Conservation (phyloP, 257 asterid genomes). For the Echites panduratus region DNA sequence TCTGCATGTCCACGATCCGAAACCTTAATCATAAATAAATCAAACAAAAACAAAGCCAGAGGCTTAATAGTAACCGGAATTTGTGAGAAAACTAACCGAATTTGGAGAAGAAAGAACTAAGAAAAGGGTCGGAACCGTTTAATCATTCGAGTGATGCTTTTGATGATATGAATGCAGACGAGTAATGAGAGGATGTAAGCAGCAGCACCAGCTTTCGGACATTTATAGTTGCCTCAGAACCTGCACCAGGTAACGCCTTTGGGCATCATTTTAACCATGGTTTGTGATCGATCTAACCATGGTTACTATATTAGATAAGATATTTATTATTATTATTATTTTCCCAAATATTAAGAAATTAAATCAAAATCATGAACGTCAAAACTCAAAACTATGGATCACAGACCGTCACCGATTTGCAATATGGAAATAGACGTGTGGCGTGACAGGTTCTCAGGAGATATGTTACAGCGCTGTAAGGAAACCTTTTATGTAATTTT, state of each 20-base stretch:
- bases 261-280: constrained; percentile 10
- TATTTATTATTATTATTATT: background rate
- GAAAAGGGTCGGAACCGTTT: background rate
- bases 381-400: background rate
- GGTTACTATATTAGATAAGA: constrained; percentile 9
- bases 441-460: no score
- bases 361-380: background rate
- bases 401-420: no score
- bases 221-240: constrained; percentile 20
- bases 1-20: background rate
- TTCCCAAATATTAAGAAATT: background rate
- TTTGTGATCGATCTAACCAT: background rate
- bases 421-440: no score
- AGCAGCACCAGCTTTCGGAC: background rate
- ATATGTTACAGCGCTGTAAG: no score
- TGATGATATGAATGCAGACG: background rate
- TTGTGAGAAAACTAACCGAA: background rate
- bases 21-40: background rate
- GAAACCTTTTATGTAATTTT: no score
- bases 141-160: constrained; percentile 11
- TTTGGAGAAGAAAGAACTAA: background rate
- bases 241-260: constrained; percentile 15
- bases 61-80: background rate
- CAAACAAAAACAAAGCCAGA: background rate
- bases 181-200: constrained; percentile 10